Evolutionary conservation across 441 rosid species (phyloP).

Genomic region (Dalechampia spathulata): DNA sequence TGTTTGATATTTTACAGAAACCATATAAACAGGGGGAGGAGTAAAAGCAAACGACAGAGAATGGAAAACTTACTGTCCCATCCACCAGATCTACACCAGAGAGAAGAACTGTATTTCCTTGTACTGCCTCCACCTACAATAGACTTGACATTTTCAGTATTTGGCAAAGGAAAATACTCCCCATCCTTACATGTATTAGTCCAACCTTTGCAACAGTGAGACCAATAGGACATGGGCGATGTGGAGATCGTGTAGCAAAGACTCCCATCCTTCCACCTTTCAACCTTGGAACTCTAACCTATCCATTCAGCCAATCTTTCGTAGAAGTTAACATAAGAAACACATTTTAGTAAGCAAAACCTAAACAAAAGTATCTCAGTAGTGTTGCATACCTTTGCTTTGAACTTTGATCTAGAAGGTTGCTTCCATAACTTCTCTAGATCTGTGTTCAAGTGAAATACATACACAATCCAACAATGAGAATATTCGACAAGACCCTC

Average conservation of each 20-base stretch:
- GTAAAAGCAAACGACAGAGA: not conserved
- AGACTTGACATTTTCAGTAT: conserved; percentile 3
- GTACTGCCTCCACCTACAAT: conserved; percentile 65
- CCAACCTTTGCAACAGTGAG: conserved; percentile 86
- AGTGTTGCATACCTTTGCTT: conserved; percentile 58
- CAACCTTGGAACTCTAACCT: conserved; percentile 92
- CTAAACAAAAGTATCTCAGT: not conserved
- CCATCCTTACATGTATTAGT: not conserved
- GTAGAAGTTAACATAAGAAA: conserved; percentile 20
- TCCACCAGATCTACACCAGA: conserved; percentile 94
- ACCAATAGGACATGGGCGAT: conserved; percentile 88
- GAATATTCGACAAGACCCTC: conserved; percentile 85
- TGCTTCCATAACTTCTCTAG: conserved; percentile 86
- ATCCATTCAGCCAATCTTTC: conserved; percentile 25
- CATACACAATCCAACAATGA: conserved; percentile 88
- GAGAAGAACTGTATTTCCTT: conserved; percentile 57
- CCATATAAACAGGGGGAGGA: not conserved
- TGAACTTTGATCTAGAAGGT: conserved; percentile 78
- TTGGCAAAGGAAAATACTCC: not conserved
- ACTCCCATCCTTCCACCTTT: conserved; percentile 78
- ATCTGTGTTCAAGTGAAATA: conserved; percentile 89
- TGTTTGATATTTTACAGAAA: not conserved
- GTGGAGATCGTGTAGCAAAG: conserved; percentile 86
- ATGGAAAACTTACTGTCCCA: conserved; percentile 61
- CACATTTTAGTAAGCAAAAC: not conserved